Conservation (phyloP, 176 grass and related monocot genomes). For the Poa pratensis region DNA sequence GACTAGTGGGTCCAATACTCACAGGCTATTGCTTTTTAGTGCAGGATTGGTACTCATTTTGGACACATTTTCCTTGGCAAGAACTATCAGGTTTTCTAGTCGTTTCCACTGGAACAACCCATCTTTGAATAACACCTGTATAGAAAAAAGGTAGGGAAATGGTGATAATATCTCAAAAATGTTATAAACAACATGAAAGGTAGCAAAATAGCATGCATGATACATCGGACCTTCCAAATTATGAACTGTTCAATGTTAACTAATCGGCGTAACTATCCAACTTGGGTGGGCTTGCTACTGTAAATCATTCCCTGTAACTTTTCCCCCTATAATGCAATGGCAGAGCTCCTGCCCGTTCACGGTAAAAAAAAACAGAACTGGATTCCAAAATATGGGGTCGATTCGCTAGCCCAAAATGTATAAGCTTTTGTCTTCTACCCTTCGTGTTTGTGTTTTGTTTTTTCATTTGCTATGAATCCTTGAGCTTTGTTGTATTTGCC, state of each 20-base stretch:
- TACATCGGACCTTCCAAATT: not conserved
- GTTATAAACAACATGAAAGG: conserved; percentile 7
- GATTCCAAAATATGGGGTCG: not conserved
- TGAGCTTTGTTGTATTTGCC: not conserved
- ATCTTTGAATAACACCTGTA: conserved; percentile 96
- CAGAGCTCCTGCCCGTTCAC: too few relatives aligned
- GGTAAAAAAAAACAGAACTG: too few relatives aligned
- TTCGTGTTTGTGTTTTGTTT: not conserved
- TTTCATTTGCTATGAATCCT: not conserved
- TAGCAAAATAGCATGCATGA: not conserved
- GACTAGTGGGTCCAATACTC: conserved; percentile 34
- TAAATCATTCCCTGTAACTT: too few relatives aligned
- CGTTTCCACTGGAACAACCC: conserved; percentile 97
- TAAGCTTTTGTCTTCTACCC: not conserved
- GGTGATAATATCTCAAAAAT: not conserved
- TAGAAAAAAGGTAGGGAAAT: conserved; percentile 20
- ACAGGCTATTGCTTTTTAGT: conserved; percentile 70
- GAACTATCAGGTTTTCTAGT: conserved; percentile 96
- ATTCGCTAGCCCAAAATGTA: not conserved
- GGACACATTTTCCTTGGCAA: conserved; percentile 95
- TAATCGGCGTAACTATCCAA: too few relatives aligned
- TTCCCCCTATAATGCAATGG: too few relatives aligned
- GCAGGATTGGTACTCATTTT: conserved; percentile 93
- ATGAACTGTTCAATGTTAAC: not conserved
- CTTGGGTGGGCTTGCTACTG: too few relatives aligned